These are phyloP conservation scores for Aureococcus anophagefferens DNA, from an alignment of 108 stramenopile species.

Conservation along the genomic window DNA sequence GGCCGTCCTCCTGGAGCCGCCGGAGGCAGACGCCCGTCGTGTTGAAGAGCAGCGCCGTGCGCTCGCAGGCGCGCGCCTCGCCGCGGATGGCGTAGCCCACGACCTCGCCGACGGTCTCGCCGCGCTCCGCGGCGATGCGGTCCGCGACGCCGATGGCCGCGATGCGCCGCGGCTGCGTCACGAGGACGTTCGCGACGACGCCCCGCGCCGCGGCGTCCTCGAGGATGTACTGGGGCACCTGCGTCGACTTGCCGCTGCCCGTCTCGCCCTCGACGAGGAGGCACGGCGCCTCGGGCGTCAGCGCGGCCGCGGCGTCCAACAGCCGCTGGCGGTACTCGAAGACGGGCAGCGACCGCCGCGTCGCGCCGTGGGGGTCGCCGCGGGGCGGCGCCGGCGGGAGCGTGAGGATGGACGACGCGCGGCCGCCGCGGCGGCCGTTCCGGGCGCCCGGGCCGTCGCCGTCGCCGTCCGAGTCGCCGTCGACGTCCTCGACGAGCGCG, in stretches of 20 bases:
- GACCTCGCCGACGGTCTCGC: slow-evolving; percentile 26
- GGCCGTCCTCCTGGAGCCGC: slow-evolving; percentile 75
- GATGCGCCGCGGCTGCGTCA: slow-evolving; percentile 47
- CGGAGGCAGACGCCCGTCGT: slow-evolving; percentile 88
- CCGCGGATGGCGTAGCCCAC: slow-evolving; percentile 88
- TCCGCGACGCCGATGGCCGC: slow-evolving; percentile 44
- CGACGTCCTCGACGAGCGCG: neutral
- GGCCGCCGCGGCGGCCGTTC: no score
- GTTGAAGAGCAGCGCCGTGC: slow-evolving; percentile 79
- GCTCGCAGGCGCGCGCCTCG: slow-evolving; percentile 46
- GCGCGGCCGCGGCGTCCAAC: slow-evolving; percentile 14
- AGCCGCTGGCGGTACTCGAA: neutral
- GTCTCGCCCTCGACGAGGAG: slow-evolving; percentile 35
- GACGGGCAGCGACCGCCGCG: slow-evolving; percentile 10
- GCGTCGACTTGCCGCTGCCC: slow-evolving; percentile 37
- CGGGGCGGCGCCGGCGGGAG: neutral
- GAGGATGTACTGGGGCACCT: slow-evolving; percentile 45
- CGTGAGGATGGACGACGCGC: no score
- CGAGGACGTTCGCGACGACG: slow-evolving; percentile 18
- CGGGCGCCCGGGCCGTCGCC: no score
- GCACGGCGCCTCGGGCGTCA: slow-evolving; percentile 46
- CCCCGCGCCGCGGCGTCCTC: slow-evolving; percentile 21
- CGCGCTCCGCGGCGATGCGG: slow-evolving; percentile 36
- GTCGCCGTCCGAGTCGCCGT: neutral
- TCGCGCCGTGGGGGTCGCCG: neutral